Evolutionary conservation across 139 green algal species (phyloP), one percentile per base, ranked within the genome.

Genomic region (Desmodesmus armatus): DNA sequence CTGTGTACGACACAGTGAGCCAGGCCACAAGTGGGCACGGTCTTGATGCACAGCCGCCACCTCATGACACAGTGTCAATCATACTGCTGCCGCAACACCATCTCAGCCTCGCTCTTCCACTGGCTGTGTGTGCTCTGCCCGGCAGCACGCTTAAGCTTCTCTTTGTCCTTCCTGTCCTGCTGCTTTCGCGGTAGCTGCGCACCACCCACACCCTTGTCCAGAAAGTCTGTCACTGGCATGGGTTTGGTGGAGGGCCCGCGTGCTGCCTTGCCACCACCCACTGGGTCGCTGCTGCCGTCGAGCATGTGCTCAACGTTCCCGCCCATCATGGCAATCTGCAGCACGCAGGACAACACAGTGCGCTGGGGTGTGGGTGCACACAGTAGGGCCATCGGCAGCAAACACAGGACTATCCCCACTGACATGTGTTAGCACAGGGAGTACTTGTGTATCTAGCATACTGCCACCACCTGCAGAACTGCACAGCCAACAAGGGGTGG

Each of bases 101-200:
- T 98, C 84, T 98, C 96, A 55, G 93, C 94, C 85, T 99, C 96
- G 11, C 71, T 93, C 90, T 98, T 98, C 96, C 96, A 98, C 4
- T 79, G 49, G 25, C 63, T 82, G 72, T 95, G 82, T 0, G 87
- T 88, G 40, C 87, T 95, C 89, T 98, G 96, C 7, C 96, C 96
- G 69, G 88, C 89, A 17, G 72, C 70, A 9, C 96, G 91, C 85
- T 98, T 98, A 2, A 82, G 25, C 87, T 98, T 98, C 90, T 98
- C 96, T 86, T 96, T 98, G 62, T 99, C 96, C 60, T 97, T 97
- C 25, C 91, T 84, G 77, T 96, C 93, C 66, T 93, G 85, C 39
- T 85, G 84, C 55, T 88, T 88, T 5, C 87, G 91, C 5, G 94
- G 94, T 85, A 97, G 85, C 77, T 88, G 80, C 23, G 91, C 90